Evolutionary conservation across 495 filamentous ascomycete genomes (phyloP), one percentile per base, ranked within the genome.

Genomic region (Cercophora sp.): DNA sequence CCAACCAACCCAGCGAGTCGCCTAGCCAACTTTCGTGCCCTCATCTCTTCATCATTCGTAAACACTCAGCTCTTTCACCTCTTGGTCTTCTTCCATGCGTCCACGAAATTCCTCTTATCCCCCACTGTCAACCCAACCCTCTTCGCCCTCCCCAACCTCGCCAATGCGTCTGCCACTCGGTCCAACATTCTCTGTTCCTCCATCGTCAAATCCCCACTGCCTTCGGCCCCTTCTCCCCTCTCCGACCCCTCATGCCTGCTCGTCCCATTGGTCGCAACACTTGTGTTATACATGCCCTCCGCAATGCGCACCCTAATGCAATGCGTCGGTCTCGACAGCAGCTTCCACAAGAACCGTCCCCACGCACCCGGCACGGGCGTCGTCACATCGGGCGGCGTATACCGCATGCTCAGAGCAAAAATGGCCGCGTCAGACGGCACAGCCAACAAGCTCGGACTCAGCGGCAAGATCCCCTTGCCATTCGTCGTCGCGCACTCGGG

Each of bases 401-500:
- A 97, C 6, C 90, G 81, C 51, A 99, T 70, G 63, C 83, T 93
- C 42, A 96, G 76, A 8, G 93, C 92, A 71, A 92, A 97, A 55
- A 99, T 87, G 62, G 82, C 84, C 3, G 79, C 80, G 26, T 78
- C 68, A 16, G 78, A 56, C 0, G 87, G 83, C 0, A 80, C 77
- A 11, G 79, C 77, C 1, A 91, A 70, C 1, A 99, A 76, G 34
- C 82, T 82, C 0, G 83, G 86, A 35, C 85, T 85, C 48, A 96
- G 81, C 0, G 89, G 85, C 4, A 99, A 70, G 59, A 97, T 92
- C n/a, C 84, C 93, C 42, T 85, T 82, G 46, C 91, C 89, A 64
- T 98, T 98, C 25, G 91, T 96, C 1, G 92, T 95, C 8, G 86
- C 96, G 72, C 86, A 88, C 66, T 96, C 92, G 3, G 92, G 90